Percentiles rank a stretch among this genome's conserved stretches.
Evolutionary conservation across 805 yeast genomes (phyloP).

Genomic region (Metschnikowia sp.): DNA sequence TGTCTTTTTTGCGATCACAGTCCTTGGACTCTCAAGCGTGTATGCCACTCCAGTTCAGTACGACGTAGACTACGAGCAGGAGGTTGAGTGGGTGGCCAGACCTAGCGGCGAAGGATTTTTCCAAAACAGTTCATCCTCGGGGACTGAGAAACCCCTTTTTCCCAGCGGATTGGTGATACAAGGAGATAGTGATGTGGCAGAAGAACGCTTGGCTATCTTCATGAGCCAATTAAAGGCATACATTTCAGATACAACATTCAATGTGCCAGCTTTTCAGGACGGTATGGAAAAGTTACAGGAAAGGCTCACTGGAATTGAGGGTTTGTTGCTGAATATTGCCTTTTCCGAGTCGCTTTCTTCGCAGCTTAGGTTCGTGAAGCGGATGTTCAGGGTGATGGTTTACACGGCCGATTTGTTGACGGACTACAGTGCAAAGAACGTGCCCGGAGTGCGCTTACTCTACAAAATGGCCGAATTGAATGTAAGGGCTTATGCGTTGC

Average conservation of each 20-base stretch:
- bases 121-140: neutral
- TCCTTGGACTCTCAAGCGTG: neutral
- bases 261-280: neutral
- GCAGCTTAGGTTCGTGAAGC: neutral
- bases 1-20: neutral
- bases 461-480: slow-evolving; percentile 2
- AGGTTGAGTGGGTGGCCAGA: neutral
- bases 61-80: neutral
- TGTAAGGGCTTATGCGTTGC: neutral
- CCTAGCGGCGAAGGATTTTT: too few relatives aligned
- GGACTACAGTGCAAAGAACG: neutral
- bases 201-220: neutral
- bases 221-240: neutral
- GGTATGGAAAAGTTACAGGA: neutral
- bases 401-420: neutral
- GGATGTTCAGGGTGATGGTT: neutral
- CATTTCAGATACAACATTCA: neutral
- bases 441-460: neutral
- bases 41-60: neutral
- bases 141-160: neutral
- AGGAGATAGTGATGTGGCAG: neutral
- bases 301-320: neutral
- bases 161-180: neutral
- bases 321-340: neutral
- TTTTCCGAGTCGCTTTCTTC: neutral